Percentiles rank a stretch among this genome's conserved stretches.
These are phyloP conservation scores for Pseudisothecium myosuroides DNA, from an alignment of 225 moss, liverwort and hornwort genomes.

Conservation along the genomic window DNA sequence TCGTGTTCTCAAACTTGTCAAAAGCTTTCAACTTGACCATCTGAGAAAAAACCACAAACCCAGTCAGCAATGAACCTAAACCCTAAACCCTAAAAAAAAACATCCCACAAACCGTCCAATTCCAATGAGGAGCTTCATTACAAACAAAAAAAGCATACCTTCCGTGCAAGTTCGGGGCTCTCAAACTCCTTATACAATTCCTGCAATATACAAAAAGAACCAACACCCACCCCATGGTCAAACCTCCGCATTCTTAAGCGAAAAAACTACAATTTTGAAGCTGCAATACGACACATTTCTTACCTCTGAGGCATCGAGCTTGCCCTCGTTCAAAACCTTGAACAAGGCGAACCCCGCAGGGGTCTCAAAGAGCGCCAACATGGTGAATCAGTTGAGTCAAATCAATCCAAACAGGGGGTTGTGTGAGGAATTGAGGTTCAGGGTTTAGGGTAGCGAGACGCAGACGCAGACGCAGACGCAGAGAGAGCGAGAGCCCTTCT, in stretches of 20 bases:
- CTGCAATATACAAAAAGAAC: background rate
- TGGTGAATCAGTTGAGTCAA: conserved; percentile 1
- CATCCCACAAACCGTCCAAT: background rate
- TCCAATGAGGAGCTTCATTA: background rate
- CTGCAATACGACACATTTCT: background rate
- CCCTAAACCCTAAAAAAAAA: background rate
- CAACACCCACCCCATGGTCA: background rate
- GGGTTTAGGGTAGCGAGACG: background rate
- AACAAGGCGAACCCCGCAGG: conserved; percentile 85
- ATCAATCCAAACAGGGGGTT: background rate
- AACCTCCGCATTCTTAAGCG: background rate
- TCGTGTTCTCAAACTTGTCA: conserved; percentile 73
- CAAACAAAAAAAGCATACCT: conserved; percentile 3
- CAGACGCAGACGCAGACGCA: background rate
- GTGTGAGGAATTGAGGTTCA: no score
- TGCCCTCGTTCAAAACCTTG: conserved; percentile 70
- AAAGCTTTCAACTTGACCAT: conserved; percentile 82
- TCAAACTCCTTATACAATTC: conserved; percentile 82
- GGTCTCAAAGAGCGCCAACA: conserved; percentile 84
- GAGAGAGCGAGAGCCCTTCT: background rate
- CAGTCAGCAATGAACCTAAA: background rate
- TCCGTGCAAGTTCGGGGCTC: conserved; percentile 54
- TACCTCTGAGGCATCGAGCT: conserved; percentile 63
- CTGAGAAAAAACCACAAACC: background rate
- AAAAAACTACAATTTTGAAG: background rate